phyloP scores from a whole-genome alignment of 2,329 filamentous ascomycete genomes.

The Arthrobotrys iridis region DNA sequence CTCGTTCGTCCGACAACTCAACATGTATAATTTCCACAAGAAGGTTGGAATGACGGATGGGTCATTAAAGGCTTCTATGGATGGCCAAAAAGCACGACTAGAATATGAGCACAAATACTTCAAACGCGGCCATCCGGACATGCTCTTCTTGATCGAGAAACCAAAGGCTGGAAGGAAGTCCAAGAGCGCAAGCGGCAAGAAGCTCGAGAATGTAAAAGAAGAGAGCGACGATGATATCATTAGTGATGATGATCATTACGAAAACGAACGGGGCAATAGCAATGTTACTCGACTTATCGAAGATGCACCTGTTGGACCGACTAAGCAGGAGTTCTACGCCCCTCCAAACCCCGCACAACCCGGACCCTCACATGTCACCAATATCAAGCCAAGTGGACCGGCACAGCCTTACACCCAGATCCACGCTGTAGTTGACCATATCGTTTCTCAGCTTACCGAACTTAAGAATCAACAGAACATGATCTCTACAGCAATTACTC shows the following conservation, averaged over 20 bases:
- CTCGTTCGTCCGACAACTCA: conserved; percentile 77
- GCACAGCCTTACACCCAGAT: conserved; percentile 64
- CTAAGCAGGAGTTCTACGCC: conserved; percentile 42
- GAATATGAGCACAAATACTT: conserved; percentile 99
- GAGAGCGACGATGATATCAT: conserved; percentile 63
- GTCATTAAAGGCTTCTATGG: conserved; percentile 95
- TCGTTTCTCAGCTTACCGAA: conserved; percentile 73
- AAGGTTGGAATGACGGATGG: conserved; percentile 92
- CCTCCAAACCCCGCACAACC: conserved; percentile 2
- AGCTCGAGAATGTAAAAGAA: conserved; percentile 77
- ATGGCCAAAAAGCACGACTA: conserved; percentile 96
- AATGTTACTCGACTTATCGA: conserved; percentile 57
- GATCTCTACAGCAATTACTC: conserved; percentile 82
- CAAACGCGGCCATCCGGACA: conserved; percentile 87
- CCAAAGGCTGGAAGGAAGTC: conserved; percentile 69
- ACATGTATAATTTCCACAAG: conserved; percentile 73
- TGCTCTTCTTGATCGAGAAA: conserved; percentile 71
- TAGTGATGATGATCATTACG: conserved; percentile 57
- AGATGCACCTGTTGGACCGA: conserved; percentile 27
- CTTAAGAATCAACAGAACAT: conserved; percentile 86
- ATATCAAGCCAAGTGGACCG: conserved; percentile 62
- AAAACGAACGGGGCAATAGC: conserved; percentile 60
- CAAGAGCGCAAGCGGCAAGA: conserved; percentile 66
- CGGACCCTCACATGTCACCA: conserved; percentile 57
- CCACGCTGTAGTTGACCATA: conserved; percentile 41